Conservation (phyloP, 495 filamentous ascomycete species). For the Penicillium taxi region DNA sequence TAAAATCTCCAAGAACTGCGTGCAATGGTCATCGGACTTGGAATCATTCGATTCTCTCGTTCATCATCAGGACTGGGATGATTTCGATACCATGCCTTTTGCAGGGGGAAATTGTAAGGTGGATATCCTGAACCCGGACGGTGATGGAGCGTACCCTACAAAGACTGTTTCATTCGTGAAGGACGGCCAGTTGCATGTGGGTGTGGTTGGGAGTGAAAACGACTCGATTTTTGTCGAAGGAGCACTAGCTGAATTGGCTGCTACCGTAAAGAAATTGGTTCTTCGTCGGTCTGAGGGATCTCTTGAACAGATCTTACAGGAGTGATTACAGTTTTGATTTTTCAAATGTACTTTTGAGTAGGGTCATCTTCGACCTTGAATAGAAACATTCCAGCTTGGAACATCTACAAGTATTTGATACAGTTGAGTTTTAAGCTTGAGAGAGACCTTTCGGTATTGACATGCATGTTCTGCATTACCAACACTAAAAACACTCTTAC, state of each 20-base stretch:
- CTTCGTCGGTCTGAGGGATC: constrained; percentile 2
- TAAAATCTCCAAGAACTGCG: constrained; percentile 21
- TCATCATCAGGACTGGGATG: constrained; percentile 32
- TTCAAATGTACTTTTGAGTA: too few relatives aligned
- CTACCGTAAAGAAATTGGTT: constrained; percentile 19
- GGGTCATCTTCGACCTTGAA: too few relatives aligned
- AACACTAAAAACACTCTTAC: too few relatives aligned
- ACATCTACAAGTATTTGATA: too few relatives aligned
- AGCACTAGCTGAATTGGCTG: constrained; percentile 23
- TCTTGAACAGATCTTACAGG: constrained; percentile 7
- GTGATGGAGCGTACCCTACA: constrained; percentile 29
- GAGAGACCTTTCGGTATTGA: too few relatives aligned
- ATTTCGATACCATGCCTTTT: constrained; percentile 38
- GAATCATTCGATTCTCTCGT: constrained; percentile 28
- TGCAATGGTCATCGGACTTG: constrained; percentile 13
- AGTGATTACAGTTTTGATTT: too few relatives aligned
- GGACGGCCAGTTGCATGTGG: constrained; percentile 27
- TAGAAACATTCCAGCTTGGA: too few relatives aligned
- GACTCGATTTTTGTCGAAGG: constrained; percentile 21
- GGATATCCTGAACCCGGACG: constrained; percentile 32
- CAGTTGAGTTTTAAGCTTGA: too few relatives aligned
- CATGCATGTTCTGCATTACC: too few relatives aligned
- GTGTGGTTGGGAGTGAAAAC: constrained; percentile 28
- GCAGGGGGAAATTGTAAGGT: constrained; percentile 24
- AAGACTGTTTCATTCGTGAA: constrained; percentile 34